Evolutionary conservation across 306 rosid species (phyloP).

Genomic region (Calophaca sinica): DNA sequence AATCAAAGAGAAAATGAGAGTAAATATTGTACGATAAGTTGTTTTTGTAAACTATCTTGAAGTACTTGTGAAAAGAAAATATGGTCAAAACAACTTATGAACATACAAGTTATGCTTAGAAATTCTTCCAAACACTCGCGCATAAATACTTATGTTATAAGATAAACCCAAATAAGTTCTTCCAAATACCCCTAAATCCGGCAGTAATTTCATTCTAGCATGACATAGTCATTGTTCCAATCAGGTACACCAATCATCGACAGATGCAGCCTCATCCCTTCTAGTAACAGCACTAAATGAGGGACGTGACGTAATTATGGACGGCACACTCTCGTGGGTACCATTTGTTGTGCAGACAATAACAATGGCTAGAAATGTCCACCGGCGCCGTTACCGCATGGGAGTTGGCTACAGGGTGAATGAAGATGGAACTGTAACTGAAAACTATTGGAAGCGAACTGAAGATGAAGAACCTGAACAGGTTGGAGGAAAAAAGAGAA

Average conservation of each 20-base stretch:
- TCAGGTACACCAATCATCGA: conserved; percentile 96
- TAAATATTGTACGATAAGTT: neutral
- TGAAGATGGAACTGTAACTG: conserved; percentile 71
- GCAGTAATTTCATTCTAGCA: conserved; percentile 3
- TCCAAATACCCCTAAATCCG: neutral
- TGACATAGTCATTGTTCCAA: conserved; percentile 36
- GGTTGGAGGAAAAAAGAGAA: conserved; percentile 79
- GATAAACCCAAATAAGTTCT: neutral
- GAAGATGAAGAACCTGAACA: conserved; percentile 77
- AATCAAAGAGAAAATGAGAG: neutral
- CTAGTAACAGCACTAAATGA: conserved; percentile 89
- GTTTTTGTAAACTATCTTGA: neutral
- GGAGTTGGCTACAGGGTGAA: conserved; percentile 77
- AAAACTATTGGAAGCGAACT: conserved; percentile 83
- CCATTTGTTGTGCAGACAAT: conserved; percentile 96
- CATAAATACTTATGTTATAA: neutral
- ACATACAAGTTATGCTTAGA: neutral
- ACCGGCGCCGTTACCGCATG: conserved; percentile 91
- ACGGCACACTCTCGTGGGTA: conserved; percentile 95
- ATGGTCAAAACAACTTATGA: neutral
- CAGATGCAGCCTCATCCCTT: conserved; percentile 98
- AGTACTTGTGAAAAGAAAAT: neutral
- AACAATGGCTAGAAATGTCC: conserved; percentile 93
- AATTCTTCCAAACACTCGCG: neutral
- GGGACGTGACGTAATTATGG: conserved; percentile 96